Conservation (phyloP, 352 stramenopile genomes). For the Albugo candida region DNA sequence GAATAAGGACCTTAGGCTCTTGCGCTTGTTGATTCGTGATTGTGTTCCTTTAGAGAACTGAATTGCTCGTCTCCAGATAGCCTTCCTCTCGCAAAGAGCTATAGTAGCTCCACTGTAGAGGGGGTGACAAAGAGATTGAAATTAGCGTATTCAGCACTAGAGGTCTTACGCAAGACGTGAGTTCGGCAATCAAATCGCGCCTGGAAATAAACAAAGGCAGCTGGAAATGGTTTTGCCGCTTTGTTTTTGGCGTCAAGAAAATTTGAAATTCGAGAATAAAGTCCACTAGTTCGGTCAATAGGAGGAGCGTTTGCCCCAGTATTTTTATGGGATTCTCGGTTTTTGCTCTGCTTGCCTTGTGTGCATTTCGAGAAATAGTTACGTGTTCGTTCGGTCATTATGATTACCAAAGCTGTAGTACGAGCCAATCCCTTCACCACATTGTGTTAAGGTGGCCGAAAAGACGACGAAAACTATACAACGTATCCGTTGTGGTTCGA, state of each 20-base stretch:
- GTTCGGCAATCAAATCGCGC: neutral
- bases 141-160: conserved; percentile 10
- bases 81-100: no score
- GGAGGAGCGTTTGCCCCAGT: neutral
- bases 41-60: no score
- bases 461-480: neutral
- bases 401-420: neutral
- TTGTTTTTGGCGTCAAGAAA: neutral
- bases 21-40: no score
- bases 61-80: no score
- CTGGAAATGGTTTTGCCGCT: neutral
- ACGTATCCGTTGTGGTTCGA: neutral
- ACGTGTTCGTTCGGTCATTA: conserved; percentile 1
- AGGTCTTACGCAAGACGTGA: conserved; percentile 2
- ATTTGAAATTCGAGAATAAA: neutral
- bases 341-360: conserved; percentile 4
- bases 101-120: no score
- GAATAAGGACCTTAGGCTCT: no score
- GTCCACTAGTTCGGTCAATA: neutral
- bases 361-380: conserved; percentile 5
- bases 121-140: conserved; percentile 11
- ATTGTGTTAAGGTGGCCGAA: conserved; percentile 5
- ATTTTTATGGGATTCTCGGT: neutral
- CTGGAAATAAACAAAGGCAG: neutral
- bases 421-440: conserved; percentile 2